Conservation (phyloP, 1,284 basidiomycete species). For the Naganishia liquefaciens region DNA sequence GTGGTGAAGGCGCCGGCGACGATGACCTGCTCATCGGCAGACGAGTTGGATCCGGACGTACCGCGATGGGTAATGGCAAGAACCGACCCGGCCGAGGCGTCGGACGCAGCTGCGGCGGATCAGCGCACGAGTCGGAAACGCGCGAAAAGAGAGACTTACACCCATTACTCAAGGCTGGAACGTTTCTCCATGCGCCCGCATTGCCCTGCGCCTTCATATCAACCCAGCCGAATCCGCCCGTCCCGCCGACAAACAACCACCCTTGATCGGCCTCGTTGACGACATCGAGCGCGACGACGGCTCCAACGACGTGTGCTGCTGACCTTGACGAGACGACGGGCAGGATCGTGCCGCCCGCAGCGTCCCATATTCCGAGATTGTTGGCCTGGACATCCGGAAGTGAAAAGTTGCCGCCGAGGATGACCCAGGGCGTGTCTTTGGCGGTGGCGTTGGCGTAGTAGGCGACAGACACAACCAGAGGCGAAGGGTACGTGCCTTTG, state of each 20-base stretch:
- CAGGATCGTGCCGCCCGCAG: slow-evolving; percentile 59
- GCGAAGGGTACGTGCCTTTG: slow-evolving; percentile 50
- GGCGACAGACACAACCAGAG: slow-evolving; percentile 78
- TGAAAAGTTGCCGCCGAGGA: slow-evolving; percentile 89
- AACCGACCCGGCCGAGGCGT: slow-evolving; percentile 65
- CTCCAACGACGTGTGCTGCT: slow-evolving; percentile 58
- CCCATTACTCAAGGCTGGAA: slow-evolving; percentile 13
- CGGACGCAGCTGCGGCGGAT: not conserved
- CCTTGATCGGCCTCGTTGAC: slow-evolving; percentile 51
- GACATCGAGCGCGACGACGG: slow-evolving; percentile 72
- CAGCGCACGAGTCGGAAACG: not conserved
- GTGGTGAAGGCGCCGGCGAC: slow-evolving; percentile 82
- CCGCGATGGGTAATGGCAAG: slow-evolving; percentile 68
- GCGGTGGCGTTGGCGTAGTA: slow-evolving; percentile 85
- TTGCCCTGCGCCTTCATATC: slow-evolving; percentile 17
- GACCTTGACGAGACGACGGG: slow-evolving; percentile 51
- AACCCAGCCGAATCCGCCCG: slow-evolving; percentile 14
- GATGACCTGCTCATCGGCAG: slow-evolving; percentile 67
- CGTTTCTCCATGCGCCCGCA: slow-evolving; percentile 22
- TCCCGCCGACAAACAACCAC: slow-evolving; percentile 23
- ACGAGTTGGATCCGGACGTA: slow-evolving; percentile 35
- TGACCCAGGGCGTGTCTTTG: slow-evolving; percentile 62
- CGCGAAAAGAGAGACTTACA: not conserved
- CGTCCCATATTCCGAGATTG: slow-evolving; percentile 73
- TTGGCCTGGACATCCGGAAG: slow-evolving; percentile 56